These are phyloP conservation scores for Rhodotorula toruloides DNA, from an alignment of 768 basidiomycete genomes.

Conservation along the genomic window DNA sequence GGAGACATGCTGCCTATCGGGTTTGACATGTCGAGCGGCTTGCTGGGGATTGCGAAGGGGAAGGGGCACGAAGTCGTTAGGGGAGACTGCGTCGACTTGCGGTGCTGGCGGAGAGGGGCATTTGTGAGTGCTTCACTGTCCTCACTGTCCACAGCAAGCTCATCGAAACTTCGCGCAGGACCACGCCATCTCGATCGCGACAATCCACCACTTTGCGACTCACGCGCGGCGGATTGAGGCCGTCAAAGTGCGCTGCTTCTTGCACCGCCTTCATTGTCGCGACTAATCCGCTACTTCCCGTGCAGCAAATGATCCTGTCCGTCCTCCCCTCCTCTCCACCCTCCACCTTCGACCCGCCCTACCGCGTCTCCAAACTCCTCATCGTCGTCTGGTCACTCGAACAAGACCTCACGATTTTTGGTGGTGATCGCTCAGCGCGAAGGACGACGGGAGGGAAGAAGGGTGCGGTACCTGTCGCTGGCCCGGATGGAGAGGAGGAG, in stretches of 20 bases:
- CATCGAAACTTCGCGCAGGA: conserved; percentile 56
- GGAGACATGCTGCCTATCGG: conserved; percentile 3
- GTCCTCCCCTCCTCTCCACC: conserved; percentile 41
- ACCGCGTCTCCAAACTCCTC: conserved; percentile 52
- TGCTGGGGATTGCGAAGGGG: conserved; percentile 44
- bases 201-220: conserved; percentile 91
- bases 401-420: conserved; percentile 56
- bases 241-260: conserved; percentile 56
- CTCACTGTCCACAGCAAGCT: not conserved
- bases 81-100: conserved; percentile 67
- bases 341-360: not conserved
- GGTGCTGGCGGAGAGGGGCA: conserved; percentile 66
- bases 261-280: not conserved
- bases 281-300: not conserved
- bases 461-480: conserved; percentile 10
- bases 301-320: conserved; percentile 34
- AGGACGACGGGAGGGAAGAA: conserved; percentile 20
- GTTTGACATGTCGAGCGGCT: conserved; percentile 29
- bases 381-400: conserved; percentile 97
- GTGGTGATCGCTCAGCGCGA: conserved; percentile 23
- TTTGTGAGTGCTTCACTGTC: conserved; percentile 56
- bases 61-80: conserved; percentile 65
- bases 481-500: not conserved
- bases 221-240: conserved; percentile 64
- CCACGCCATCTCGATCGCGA: conserved; percentile 94